These are phyloP conservation scores for Hymenoscyphus repandus DNA, from an alignment of 2,329 filamentous ascomycete genomes.

Conservation along the genomic window DNA sequence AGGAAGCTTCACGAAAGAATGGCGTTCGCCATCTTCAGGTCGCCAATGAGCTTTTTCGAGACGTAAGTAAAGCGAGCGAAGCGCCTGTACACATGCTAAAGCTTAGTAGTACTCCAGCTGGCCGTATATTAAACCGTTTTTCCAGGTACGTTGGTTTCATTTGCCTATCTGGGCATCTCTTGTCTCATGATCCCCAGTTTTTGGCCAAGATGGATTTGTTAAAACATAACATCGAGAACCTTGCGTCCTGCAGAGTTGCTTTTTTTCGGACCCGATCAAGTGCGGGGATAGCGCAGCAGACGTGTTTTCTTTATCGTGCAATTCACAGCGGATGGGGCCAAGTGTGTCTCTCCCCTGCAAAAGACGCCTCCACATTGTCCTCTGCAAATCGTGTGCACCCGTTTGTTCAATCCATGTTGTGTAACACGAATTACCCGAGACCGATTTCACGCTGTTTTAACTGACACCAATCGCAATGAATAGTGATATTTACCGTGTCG, in stretches of 20 bases:
- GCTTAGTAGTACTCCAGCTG: slow-evolving; percentile 63
- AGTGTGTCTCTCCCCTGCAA: not conserved
- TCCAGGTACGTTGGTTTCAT: slow-evolving; percentile 62
- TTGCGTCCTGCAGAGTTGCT: slow-evolving; percentile 5
- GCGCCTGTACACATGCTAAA: slow-evolving; percentile 4
- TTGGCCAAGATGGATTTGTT: slow-evolving; percentile 1
- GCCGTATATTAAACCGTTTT: slow-evolving; percentile 94
- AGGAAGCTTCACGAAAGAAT: slow-evolving; percentile 95
- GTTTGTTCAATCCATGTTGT: slow-evolving; percentile 21
- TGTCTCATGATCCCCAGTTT: not conserved
- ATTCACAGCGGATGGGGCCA: not conserved
- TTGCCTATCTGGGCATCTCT: not conserved
- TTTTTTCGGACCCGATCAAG: slow-evolving; percentile 9
- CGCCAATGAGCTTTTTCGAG: slow-evolving; percentile 98
- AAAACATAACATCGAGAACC: not conserved
- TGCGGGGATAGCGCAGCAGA: slow-evolving; percentile 7
- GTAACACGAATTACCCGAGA: slow-evolving; percentile 12
- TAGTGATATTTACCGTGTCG: slow-evolving; percentile 47
- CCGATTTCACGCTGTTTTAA: slow-evolving; percentile 14
- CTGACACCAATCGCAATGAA: slow-evolving; percentile 18
- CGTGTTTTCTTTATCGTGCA: not conserved
- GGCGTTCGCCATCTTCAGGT: slow-evolving; percentile 95
- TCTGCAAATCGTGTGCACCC: slow-evolving; percentile 4
- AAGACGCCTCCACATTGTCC: not conserved
- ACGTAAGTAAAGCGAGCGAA: slow-evolving; percentile 40